A percentile compares a stretch with the other conserved stretches of the same genome.
These are phyloP conservation scores for Salix viminalis DNA, from an alignment of 345 rosid genomes.

Conservation along the genomic window DNA sequence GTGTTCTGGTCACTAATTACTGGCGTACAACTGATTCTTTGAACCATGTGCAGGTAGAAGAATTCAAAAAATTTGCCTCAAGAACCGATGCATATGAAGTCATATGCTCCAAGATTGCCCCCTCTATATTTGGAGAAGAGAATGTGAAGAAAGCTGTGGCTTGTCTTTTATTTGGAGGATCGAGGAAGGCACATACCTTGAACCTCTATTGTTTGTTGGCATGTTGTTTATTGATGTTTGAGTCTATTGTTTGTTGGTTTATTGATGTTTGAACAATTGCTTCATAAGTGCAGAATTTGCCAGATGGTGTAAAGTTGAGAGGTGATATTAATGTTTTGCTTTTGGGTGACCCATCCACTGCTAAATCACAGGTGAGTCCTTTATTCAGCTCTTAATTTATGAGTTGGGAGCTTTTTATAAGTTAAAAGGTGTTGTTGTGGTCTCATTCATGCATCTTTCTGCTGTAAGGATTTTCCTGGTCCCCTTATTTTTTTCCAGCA, in stretches of 20 bases:
- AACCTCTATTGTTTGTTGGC: background rate
- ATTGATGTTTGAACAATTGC: conserved; percentile 6
- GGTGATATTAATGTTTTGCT: conserved; percentile 95
- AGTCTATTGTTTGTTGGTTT: conserved; percentile 3
- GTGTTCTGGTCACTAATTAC: background rate
- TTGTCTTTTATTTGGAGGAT: conserved; percentile 94
- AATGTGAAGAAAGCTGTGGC: conserved; percentile 90
- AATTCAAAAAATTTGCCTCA: conserved; percentile 76
- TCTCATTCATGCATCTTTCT: background rate
- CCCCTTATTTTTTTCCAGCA: background rate
- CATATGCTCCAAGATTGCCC: conserved; percentile 80
- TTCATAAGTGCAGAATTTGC: conserved; percentile 49
- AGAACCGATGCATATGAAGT: conserved; percentile 48
- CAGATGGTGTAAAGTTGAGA: conserved; percentile 89
- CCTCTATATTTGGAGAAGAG: conserved; percentile 88
- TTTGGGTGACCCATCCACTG: conserved; percentile 95
- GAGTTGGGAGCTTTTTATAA: background rate
- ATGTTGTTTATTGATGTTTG: conserved; percentile 2
- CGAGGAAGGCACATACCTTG: conserved; percentile 59
- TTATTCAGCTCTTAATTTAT: background rate
- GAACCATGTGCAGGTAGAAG: conserved; percentile 59
- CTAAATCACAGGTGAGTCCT: conserved; percentile 79
- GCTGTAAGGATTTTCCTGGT: background rate
- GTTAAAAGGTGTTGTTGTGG: background rate
- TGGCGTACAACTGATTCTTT: background rate